Evolutionary conservation across 1,284 basidiomycete species (phyloP).

Genomic region (Singerocomus inundabilis): DNA sequence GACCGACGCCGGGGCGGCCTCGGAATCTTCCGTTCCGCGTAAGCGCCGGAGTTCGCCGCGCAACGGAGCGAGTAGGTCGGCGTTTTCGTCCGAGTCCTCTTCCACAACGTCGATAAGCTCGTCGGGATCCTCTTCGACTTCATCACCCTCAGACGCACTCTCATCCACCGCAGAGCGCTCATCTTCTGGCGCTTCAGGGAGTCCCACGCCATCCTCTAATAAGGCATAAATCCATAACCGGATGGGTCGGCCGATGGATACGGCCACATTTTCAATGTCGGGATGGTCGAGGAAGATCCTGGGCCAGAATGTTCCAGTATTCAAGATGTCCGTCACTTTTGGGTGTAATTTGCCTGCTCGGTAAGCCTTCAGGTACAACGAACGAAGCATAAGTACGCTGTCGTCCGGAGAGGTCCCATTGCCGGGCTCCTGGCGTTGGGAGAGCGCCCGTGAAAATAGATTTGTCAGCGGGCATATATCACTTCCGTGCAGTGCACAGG

Average conservation of each 20-base stretch:
- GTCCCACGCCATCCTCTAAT: conserved; percentile 62
- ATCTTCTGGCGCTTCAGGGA: conserved; percentile 39
- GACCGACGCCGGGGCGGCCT: conserved; percentile 29
- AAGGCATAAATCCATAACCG: conserved; percentile 69
- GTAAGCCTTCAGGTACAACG: conserved; percentile 61
- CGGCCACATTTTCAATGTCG: conserved; percentile 61
- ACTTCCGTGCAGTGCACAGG: conserved; percentile 58
- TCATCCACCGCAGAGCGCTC: conserved; percentile 11
- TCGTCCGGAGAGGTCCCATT: conserved; percentile 30
- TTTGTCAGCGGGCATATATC: conserved; percentile 53
- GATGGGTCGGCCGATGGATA: conserved; percentile 60
- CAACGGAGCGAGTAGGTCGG: conserved; percentile 63
- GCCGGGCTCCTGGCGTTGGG: conserved; percentile 23
- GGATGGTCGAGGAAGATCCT: conserved; percentile 74
- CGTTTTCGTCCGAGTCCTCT: conserved; percentile 37
- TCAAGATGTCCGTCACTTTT: conserved; percentile 56
- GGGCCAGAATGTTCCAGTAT: conserved; percentile 66
- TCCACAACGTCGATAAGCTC: conserved; percentile 64
- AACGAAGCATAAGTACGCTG: conserved; percentile 10
- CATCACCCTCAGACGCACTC: conserved; percentile 14
- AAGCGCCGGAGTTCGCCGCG: conserved; percentile 64
- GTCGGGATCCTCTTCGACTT: conserved; percentile 40
- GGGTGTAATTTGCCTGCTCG: conserved; percentile 57
- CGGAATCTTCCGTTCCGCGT: conserved; percentile 34
- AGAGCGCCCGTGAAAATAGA: conserved; percentile 49